A percentile compares a stretch with the other conserved stretches of the same genome.
Conservation (phyloP, 2,329 filamentous ascomycete species). For the Seiridium unicorne region DNA sequence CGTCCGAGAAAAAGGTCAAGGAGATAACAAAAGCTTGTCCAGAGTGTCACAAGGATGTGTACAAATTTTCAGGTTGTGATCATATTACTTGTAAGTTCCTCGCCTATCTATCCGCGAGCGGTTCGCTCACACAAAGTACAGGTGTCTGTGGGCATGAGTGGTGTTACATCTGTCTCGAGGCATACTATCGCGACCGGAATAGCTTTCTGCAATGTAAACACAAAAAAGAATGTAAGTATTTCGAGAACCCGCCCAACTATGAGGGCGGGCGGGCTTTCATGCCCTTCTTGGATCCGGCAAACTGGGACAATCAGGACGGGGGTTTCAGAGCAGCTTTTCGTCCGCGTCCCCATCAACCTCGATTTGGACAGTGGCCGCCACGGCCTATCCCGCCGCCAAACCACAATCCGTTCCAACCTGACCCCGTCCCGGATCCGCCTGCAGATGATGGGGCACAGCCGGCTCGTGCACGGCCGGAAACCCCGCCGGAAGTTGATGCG, state of each 20-base stretch:
- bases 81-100: slow-evolving; percentile 39
- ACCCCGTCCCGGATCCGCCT: not conserved
- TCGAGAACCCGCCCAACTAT: slow-evolving; percentile 20
- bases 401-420: not conserved
- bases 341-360: not conserved
- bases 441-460: not conserved
- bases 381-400: not conserved
- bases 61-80: slow-evolving; percentile 36
- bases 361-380: not conserved
- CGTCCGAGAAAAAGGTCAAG: slow-evolving; percentile 30
- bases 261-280: slow-evolving; percentile 21
- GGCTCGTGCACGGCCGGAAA: not conserved
- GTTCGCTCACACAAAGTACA: slow-evolving; percentile 8
- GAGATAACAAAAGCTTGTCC: slow-evolving; percentile 34
- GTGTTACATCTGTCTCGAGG: slow-evolving; percentile 35
- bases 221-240: slow-evolving; percentile 23
- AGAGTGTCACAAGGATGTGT: slow-evolving; percentile 29
- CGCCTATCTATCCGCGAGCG: not conserved
- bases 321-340: not conserved
- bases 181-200: slow-evolving; percentile 23
- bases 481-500: not conserved
- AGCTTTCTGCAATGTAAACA: slow-evolving; percentile 31
- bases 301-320: not conserved
- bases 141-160: slow-evolving; percentile 36
- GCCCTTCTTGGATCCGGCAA: slow-evolving; percentile 9